These are phyloP conservation scores for Acanthamoeba sp. DNA, from an alignment of 208 protist genomes.

Conservation along the genomic window DNA sequence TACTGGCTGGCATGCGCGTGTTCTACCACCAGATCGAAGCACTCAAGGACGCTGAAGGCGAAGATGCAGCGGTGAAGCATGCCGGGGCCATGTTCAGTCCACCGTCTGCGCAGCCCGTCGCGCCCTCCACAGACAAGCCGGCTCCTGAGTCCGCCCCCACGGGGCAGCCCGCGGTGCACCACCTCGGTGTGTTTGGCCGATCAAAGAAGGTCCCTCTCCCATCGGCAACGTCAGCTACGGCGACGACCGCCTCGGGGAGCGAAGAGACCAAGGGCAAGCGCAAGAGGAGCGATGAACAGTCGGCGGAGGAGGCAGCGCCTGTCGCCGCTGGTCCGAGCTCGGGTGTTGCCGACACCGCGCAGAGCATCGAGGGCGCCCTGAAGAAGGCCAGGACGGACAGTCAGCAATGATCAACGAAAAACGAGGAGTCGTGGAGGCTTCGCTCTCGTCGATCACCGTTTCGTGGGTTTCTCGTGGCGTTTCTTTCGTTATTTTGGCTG, in stretches of 20 bases:
- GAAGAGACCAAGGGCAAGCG: conserved; percentile 43
- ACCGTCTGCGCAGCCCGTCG: background rate
- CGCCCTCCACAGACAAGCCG: background rate
- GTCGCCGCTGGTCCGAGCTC: background rate
- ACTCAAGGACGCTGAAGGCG: background rate
- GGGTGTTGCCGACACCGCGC: background rate
- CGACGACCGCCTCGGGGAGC: background rate
- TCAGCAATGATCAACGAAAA: too few relatives aligned
- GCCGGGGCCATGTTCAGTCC: conserved; percentile 9
- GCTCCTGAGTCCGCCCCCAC: background rate
- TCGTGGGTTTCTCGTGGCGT: too few relatives aligned
- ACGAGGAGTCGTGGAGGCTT: too few relatives aligned
- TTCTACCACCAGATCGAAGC: background rate
- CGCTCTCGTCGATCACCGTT: background rate
- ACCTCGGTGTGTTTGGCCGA: conserved; percentile 39
- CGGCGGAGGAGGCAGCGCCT: background rate
- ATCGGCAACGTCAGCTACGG: background rate
- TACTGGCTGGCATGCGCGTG: background rate
- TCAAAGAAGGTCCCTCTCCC: conserved; percentile 50
- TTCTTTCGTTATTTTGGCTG: too few relatives aligned
- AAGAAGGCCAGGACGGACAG: background rate
- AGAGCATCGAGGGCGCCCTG: background rate
- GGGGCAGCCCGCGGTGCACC: background rate
- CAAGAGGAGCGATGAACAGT: background rate
- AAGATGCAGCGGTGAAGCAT: background rate